These are phyloP conservation scores for Phylloporus sp. DNA, from an alignment of 768 basidiomycete genomes.

Conservation along the genomic window DNA sequence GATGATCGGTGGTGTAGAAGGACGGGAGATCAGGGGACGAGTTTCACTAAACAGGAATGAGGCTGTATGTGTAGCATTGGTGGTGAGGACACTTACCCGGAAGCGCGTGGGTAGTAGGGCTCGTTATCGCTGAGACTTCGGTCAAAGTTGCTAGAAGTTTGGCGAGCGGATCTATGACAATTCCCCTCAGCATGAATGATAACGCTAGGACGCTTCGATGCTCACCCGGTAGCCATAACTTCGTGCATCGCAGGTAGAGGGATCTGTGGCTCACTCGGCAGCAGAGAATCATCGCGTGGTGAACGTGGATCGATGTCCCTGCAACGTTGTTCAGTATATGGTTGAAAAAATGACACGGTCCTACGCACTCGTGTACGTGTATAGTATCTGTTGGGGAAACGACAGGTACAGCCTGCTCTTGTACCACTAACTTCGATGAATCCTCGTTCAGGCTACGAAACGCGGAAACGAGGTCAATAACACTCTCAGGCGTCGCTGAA, in stretches of 20 bases:
- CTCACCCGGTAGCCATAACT: conserved; percentile 27
- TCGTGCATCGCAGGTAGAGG: conserved; percentile 35
- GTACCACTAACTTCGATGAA: conserved; percentile 8
- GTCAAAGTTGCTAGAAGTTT: conserved; percentile 14
- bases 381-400: conserved; percentile 28
- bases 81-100: conserved; percentile 23
- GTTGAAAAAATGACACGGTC: not conserved
- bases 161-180: conserved; percentile 13
- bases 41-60: conserved; percentile 41
- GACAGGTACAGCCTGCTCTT: conserved; percentile 9
- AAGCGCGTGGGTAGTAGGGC: conserved; percentile 7
- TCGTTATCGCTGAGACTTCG: conserved; percentile 14
- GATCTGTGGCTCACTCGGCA: conserved; percentile 26
- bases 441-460: conserved; percentile 24
- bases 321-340: not conserved
- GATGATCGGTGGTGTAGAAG: conserved; percentile 27
- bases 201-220: not conserved
- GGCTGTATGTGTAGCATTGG: not conserved
- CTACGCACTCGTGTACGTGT: conserved; percentile 29
- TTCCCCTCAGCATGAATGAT: not conserved
- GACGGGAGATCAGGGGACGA: conserved; percentile 45
- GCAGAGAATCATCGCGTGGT: conserved; percentile 29
- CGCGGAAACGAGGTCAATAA: not conserved
- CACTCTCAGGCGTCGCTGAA: not conserved
- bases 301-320: conserved; percentile 29